A percentile compares a stretch with the other conserved stretches of the same genome.
Evolutionary conservation across 2,329 filamentous ascomycete species (phyloP).

Genomic region (Nothophaeocryptopus gaeumannii): DNA sequence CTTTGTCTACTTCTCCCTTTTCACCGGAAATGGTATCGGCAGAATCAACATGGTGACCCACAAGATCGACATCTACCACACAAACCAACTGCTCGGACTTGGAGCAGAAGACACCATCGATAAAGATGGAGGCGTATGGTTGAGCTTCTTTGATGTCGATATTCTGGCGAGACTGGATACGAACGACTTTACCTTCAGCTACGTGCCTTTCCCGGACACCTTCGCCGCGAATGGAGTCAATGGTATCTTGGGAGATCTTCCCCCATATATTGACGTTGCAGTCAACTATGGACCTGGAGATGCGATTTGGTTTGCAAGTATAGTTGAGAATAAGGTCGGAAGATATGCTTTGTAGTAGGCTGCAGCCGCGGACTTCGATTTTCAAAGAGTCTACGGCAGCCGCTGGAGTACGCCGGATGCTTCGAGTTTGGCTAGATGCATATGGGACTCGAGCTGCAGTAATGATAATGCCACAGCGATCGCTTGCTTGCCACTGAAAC

Average conservation of each 20-base stretch:
- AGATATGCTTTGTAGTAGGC: constrained; percentile 7
- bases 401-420: no score
- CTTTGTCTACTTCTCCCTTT: constrained; percentile 22
- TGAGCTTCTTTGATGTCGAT: constrained; percentile 19
- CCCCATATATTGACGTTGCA: constrained; percentile 21
- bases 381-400: no score
- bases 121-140: constrained; percentile 20
- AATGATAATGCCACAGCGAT: no score
- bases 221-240: constrained; percentile 3
- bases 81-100: constrained; percentile 11
- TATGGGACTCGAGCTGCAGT: no score
- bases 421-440: no score
- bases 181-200: constrained; percentile 16
- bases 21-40: constrained; percentile 20
- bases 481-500: no score
- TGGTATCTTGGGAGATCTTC: constrained; percentile 12
- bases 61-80: constrained; percentile 22
- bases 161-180: constrained; percentile 19
- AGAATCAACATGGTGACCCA: constrained; percentile 21
- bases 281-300: constrained; percentile 24
- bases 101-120: constrained; percentile 26
- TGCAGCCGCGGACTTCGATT: no score
- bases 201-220: constrained; percentile 11
- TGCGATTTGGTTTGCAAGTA: constrained; percentile 18
- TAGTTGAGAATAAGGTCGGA: constrained; percentile 17